phyloP scores from a whole-genome alignment of 108 stramenopile species.

The Conticribra guillardii region DNA sequence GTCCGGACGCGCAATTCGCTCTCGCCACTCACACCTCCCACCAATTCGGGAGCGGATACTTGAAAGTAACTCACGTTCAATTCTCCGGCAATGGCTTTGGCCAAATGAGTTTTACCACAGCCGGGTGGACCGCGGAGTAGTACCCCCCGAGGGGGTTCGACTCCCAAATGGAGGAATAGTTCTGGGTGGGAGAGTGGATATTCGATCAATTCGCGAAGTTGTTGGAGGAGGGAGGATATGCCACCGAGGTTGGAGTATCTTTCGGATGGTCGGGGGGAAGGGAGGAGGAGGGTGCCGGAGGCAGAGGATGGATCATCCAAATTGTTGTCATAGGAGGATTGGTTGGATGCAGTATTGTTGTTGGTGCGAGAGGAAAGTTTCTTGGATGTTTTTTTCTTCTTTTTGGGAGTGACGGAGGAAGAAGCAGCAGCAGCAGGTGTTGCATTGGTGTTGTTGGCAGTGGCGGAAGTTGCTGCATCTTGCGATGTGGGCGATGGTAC shows the following conservation, averaged over 20 bases:
- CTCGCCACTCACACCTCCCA: conserved; percentile 95
- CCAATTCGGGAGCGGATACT: conserved; percentile 96
- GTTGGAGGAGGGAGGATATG: conserved; percentile 64
- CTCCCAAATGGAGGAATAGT: conserved; percentile 94
- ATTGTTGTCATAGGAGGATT: conserved; percentile 2
- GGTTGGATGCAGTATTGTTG: neutral
- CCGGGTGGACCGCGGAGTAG: conserved; percentile 98
- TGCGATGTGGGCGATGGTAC: neutral
- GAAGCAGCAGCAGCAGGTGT: conserved; percentile 6
- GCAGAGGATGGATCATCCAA: conserved; percentile 14
- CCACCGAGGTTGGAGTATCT: conserved; percentile 89
- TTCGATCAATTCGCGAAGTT: conserved; percentile 87
- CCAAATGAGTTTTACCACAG: conserved; percentile 96
- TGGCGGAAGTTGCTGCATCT: neutral
- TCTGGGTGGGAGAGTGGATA: conserved; percentile 98
- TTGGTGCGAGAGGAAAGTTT: conserved; percentile 15
- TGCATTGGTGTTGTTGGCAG: neutral
- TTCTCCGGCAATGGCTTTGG: conserved; percentile 88
- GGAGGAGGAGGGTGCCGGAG: conserved; percentile 27
- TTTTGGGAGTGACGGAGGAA: conserved; percentile 14
- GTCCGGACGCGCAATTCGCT: conserved; percentile 90
- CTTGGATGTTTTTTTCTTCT: conserved; percentile 40
- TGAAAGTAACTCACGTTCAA: conserved; percentile 75
- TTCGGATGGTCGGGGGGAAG: conserved; percentile 80
- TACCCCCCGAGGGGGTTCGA: conserved; percentile 98